These are phyloP conservation scores for Bauhinia variegata DNA, from an alignment of 306 rosid species.

Conservation along the genomic window DNA sequence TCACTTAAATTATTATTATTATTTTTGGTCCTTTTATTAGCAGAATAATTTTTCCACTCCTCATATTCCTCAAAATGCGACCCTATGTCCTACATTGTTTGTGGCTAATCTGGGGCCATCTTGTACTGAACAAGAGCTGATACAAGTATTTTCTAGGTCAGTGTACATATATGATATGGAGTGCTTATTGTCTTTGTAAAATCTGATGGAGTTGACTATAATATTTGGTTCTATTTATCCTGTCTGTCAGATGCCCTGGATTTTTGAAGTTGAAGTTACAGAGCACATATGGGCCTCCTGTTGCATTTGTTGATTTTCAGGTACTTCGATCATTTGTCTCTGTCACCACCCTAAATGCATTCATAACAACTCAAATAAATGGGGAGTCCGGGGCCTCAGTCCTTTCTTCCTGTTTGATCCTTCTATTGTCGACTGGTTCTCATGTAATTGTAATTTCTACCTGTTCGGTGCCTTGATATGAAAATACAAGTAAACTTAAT, in stretches of 20 bases:
- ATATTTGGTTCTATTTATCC: constrained; percentile 4
- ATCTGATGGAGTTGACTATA: neutral
- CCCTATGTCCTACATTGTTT: constrained; percentile 86
- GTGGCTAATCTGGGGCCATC: constrained; percentile 91
- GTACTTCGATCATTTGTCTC: constrained; percentile 49
- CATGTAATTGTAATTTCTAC: neutral
- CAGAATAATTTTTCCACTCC: constrained; percentile 55
- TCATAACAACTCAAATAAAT: constrained; percentile 14
- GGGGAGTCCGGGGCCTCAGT: neutral
- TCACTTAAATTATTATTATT: neutral
- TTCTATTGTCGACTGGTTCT: constrained; percentile 15
- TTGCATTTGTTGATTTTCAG: constrained; percentile 96
- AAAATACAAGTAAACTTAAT: neutral
- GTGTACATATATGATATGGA: constrained; percentile 9
- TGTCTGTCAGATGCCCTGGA: constrained; percentile 72
- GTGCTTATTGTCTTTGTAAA: constrained; percentile 16
- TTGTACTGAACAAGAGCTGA: constrained; percentile 85
- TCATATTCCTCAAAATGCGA: constrained; percentile 50
- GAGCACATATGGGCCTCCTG: constrained; percentile 90
- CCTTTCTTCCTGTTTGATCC: constrained; percentile 18
- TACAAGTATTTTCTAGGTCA: constrained; percentile 82
- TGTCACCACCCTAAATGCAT: constrained; percentile 5
- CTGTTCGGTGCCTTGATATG: constrained; percentile 5
- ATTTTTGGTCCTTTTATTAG: constrained; percentile 9
- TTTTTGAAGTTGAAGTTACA: constrained; percentile 92